phyloP scores from a whole-genome alignment of 139 green algal genomes.

The Coelastrella sp. region DNA sequence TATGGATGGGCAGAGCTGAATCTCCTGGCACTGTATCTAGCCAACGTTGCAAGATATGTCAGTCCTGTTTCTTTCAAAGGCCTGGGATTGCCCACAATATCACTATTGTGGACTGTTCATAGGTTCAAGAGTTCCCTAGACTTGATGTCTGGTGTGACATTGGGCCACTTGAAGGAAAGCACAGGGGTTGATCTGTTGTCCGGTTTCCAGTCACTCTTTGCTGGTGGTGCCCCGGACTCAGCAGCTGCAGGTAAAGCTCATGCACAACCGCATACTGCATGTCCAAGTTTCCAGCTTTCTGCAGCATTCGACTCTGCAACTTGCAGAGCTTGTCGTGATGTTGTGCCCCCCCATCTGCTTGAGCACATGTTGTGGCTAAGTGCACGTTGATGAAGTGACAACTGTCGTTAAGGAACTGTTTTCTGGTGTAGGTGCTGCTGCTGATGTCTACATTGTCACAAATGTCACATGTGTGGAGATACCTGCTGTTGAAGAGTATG shows the following conservation, averaged over 20 bases:
- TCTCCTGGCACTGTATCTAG: no score
- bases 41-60: no score
- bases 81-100: no score
- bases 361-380: background rate
- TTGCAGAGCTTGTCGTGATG: background rate
- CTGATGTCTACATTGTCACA: slow-evolving; percentile 90
- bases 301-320: background rate
- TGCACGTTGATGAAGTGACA: no score
- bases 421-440: slow-evolving; percentile 49
- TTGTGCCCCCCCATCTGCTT: background rate
- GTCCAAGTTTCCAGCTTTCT: background rate
- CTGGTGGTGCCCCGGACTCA: slow-evolving; percentile 49
- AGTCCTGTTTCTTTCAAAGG: no score
- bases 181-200: slow-evolving; percentile 31
- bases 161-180: slow-evolving; percentile 83
- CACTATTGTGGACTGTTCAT: background rate
- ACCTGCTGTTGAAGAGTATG: slow-evolving; percentile 73
- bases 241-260: slow-evolving; percentile 24
- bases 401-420: background rate
- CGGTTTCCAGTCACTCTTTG: slow-evolving; percentile 61
- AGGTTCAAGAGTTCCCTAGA: slow-evolving; percentile 76
- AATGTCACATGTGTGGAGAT: slow-evolving; percentile 91
- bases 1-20: no score
- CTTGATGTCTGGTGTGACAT: slow-evolving; percentile 64
- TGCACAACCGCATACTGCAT: background rate